These are phyloP conservation scores for Astrothelium macrocarpum DNA, from an alignment of 495 filamentous ascomycete genomes.

Conservation along the genomic window DNA sequence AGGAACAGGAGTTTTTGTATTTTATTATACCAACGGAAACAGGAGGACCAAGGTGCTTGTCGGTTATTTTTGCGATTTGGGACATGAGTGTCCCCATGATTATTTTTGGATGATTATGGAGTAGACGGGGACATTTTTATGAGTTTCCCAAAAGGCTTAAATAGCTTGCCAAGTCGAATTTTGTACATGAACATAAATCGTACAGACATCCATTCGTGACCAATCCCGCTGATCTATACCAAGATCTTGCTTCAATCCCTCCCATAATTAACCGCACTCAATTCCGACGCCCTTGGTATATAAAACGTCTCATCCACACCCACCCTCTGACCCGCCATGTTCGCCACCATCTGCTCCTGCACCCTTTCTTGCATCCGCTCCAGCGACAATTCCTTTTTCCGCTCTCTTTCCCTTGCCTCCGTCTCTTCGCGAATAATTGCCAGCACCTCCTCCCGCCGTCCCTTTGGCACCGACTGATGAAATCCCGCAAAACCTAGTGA, in stretches of 20 bases:
- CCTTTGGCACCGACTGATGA: not conserved
- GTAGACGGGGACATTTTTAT: no score
- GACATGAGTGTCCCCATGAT: not conserved
- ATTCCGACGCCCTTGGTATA: not conserved
- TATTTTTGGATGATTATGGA: no score
- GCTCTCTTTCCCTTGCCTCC: not conserved
- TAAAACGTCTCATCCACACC: not conserved
- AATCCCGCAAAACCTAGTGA: conserved; percentile 1
- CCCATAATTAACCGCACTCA: not conserved
- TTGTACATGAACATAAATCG: no score
- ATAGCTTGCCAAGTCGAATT: no score
- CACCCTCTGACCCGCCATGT: not conserved
- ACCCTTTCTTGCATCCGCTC: not conserved
- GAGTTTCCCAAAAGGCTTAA: no score
- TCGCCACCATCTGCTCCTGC: conserved; percentile 1
- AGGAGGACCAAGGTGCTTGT: not conserved
- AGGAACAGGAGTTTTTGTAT: not conserved
- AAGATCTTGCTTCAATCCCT: not conserved
- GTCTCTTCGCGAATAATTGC: not conserved
- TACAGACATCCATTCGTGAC: no score
- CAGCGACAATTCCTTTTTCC: not conserved
- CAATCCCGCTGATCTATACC: not conserved
- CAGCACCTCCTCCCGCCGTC: not conserved
- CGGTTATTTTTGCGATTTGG: not conserved
- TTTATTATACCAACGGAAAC: not conserved